These are phyloP conservation scores for Lipomyces yamadae DNA, from an alignment of 805 yeast genomes.

Conservation along the genomic window DNA sequence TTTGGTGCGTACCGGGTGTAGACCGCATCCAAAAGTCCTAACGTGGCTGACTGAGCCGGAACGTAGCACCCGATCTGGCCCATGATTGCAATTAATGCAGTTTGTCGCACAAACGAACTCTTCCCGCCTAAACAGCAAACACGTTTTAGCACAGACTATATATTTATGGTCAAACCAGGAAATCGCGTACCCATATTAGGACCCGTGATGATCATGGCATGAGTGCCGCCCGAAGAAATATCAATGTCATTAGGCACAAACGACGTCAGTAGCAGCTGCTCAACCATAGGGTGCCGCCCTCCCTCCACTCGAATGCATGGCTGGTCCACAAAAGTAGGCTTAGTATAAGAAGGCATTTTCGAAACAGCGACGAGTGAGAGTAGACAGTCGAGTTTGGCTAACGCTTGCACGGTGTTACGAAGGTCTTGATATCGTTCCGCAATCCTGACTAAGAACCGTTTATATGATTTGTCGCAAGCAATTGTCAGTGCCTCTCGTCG, in stretches of 20 bases:
- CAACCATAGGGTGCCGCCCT: conserved; percentile 73
- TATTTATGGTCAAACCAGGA: not conserved
- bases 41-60: conserved; percentile 64
- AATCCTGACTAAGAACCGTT: conserved; percentile 48
- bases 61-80: conserved; percentile 78
- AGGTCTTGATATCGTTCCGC: conserved; percentile 49
- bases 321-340: conserved; percentile 56
- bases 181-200: conserved; percentile 54
- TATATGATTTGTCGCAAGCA: conserved; percentile 56
- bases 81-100: conserved; percentile 72
- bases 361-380: conserved; percentile 69
- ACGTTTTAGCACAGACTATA: not conserved
- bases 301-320: conserved; percentile 57
- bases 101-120: conserved; percentile 73
- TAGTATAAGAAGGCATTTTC: conserved; percentile 51
- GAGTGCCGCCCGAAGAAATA: conserved; percentile 54
- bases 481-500: conserved; percentile 59
- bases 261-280: conserved; percentile 49
- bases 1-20: conserved; percentile 45
- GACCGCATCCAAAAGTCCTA: conserved; percentile 70
- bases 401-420: conserved; percentile 51
- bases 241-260: conserved; percentile 72
- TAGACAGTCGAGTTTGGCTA: conserved; percentile 69
- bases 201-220: conserved; percentile 74
- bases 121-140: conserved; percentile 62